phyloP scores from a whole-genome alignment of 208 protist genomes.

The Acanthamoeba comandoni region DNA sequence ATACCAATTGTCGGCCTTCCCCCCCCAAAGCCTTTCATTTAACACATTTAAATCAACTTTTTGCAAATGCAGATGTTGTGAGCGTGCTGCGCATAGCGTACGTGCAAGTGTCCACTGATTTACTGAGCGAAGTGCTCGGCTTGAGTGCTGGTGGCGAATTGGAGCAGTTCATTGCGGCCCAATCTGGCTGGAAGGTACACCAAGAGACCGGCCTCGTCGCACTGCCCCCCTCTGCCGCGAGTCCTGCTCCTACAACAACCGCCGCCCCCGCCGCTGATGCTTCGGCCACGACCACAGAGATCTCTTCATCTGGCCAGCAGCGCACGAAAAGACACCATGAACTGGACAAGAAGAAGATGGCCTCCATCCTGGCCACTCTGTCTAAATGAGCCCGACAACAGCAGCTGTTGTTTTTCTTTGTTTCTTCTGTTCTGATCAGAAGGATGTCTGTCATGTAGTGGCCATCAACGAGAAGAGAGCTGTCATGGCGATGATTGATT shows the following conservation, averaged over 20 bases:
- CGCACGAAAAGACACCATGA: slow-evolving; percentile 38
- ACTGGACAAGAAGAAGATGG: slow-evolving; percentile 27
- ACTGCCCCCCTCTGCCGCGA: no score
- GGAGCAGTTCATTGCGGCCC: not conserved
- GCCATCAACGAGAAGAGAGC: not conserved
- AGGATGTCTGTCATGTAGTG: no score
- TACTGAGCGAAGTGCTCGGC: slow-evolving; percentile 9
- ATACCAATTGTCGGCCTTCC: not conserved
- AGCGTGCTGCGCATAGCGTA: slow-evolving; percentile 52
- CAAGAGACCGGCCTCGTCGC: slow-evolving; percentile 42
- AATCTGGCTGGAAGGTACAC: slow-evolving; percentile 37
- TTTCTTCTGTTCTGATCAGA: no score
- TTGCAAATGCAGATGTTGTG: slow-evolving; percentile 20
- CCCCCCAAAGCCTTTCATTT: no score
- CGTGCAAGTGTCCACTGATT: slow-evolving; percentile 5
- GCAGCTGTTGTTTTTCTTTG: no score
- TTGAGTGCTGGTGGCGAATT: not conserved
- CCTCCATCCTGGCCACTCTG: slow-evolving; percentile 32
- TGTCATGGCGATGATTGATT: not conserved
- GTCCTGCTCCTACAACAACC: no score
- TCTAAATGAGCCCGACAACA: not conserved
- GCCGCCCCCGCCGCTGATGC: no score
- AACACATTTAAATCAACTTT: not conserved
- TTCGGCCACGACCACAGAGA: no score
- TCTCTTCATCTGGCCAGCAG: slow-evolving; percentile 74